A percentile compares a stretch with the other conserved stretches of the same genome.
These are phyloP conservation scores for Komagataella phaffii DNA, from an alignment of 805 yeast species.

Conservation along the genomic window DNA sequence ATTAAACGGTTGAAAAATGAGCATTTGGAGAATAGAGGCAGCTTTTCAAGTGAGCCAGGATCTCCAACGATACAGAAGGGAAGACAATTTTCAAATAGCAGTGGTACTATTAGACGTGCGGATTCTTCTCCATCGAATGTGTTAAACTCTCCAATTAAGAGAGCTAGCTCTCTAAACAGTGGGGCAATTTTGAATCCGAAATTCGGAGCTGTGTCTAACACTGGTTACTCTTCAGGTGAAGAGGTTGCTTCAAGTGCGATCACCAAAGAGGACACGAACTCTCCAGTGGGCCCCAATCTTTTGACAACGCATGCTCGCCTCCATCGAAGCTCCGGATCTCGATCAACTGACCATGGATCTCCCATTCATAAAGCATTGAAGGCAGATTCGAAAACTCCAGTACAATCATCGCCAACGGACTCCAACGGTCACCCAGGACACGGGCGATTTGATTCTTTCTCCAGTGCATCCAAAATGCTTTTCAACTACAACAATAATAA, in stretches of 20 bases:
- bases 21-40: constrained; percentile 44
- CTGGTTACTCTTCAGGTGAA: neutral
- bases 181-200: neutral
- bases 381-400: neutral
- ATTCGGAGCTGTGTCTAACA: neutral
- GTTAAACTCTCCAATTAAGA: neutral
- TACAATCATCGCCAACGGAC: neutral
- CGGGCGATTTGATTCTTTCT: neutral
- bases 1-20: constrained; percentile 79
- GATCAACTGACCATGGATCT: constrained; percentile 1
- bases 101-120: neutral
- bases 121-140: neutral
- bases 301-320: neutral
- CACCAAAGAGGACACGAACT: neutral
- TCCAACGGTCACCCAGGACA: neutral
- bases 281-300: neutral
- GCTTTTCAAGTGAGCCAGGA: constrained; percentile 25
- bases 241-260: neutral
- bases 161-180: neutral
- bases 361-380: neutral
- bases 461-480: neutral
- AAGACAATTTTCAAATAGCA: neutral
- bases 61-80: constrained; percentile 5
- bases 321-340: neutral
- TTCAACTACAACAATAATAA: neutral